phyloP scores from a whole-genome alignment of 2,329 filamentous ascomycete species.

The Paraphoma sp. region DNA sequence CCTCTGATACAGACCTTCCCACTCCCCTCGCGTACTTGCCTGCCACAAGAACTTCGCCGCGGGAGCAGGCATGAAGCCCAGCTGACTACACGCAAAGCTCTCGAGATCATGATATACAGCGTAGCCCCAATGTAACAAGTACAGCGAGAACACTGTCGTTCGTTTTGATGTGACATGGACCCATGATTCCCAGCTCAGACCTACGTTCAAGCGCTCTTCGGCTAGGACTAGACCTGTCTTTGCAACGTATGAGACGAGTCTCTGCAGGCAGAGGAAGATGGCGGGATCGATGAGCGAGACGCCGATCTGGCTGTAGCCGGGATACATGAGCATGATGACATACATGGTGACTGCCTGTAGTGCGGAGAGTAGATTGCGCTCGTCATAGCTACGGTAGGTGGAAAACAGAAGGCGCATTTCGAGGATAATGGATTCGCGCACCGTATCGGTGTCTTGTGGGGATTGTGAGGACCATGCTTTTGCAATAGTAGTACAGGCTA shows the following conservation, averaged over 20 bases:
- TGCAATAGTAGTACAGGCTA: constrained; percentile 45
- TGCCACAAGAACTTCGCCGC: constrained; percentile 50
- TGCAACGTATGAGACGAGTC: constrained; percentile 40
- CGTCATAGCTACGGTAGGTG: constrained; percentile 43
- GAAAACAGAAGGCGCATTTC: not conserved
- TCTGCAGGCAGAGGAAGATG: constrained; percentile 41
- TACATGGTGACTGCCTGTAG: constrained; percentile 50
- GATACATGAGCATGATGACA: constrained; percentile 49
- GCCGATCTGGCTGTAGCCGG: constrained; percentile 26
- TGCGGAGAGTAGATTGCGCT: constrained; percentile 40
- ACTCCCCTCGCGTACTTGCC: constrained; percentile 40
- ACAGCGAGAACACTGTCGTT: constrained; percentile 48
- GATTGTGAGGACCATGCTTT: constrained; percentile 49
- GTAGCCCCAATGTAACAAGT: constrained; percentile 50
- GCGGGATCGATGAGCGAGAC: constrained; percentile 25
- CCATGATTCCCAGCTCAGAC: constrained; percentile 48
- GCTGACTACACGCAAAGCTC: constrained; percentile 46
- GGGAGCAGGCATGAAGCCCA: constrained; percentile 50
- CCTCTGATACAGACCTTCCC: constrained; percentile 40
- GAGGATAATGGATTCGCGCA: constrained; percentile 19
- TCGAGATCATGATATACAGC: constrained; percentile 43
- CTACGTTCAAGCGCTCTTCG: constrained; percentile 40
- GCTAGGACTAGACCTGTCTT: constrained; percentile 44
- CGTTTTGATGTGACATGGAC: constrained; percentile 64
- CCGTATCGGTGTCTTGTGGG: constrained; percentile 30